Base-by-base conservation (phyloP, 257 asterid species). In the Solanum sejunctum region DNA sequence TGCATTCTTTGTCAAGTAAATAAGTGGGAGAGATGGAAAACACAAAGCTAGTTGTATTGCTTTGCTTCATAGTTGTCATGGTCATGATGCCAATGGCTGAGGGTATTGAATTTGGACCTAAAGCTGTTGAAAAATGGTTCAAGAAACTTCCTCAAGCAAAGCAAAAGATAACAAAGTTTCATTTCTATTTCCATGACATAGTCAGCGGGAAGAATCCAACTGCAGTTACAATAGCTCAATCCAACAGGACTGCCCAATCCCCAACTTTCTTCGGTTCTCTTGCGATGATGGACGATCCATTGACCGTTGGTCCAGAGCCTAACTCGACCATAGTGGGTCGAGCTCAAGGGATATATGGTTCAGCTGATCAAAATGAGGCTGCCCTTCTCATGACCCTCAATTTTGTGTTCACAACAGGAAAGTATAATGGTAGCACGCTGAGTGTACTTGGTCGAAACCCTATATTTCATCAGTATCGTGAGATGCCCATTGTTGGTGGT, bases 361-460 rank as follows among this genome's bases (percentile, higher is more conserved):
- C 87, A 0, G 49, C 94, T 39, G 86, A 89, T 2, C 82, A 89
- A 70, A 28, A 52, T 3, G 89, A 85, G 43, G 12, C 81, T 8
- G 81, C 52, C 10, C 81, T 64, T 32, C 90, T 86, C 9, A 89
- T 90, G 91, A 86, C 87, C 36, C 69, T 88, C 20, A 85, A 86
- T 21, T 21, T 88, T 26, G 89, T 79, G 52, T 91, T 90, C 84
- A 91, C 91, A 0, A 32, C 12, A 2, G 89, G 90, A 0, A 9
- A 85, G 28, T 90, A 56, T 36, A 89, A 88, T 26, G 95, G 94
- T 9, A 91, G 95, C 85, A 89, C 92, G 0, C 79, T 92, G 0
- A 87, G 83, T 12, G 32, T 92, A 32, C 79, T 88, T 0, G 93
- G 89, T 3, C 83, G 87, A 20, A 88, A 87, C 13, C 89, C 92